phyloP scores from a whole-genome alignment of 2,329 filamentous ascomycete species.

The Colletotrichum theobromicola region DNA sequence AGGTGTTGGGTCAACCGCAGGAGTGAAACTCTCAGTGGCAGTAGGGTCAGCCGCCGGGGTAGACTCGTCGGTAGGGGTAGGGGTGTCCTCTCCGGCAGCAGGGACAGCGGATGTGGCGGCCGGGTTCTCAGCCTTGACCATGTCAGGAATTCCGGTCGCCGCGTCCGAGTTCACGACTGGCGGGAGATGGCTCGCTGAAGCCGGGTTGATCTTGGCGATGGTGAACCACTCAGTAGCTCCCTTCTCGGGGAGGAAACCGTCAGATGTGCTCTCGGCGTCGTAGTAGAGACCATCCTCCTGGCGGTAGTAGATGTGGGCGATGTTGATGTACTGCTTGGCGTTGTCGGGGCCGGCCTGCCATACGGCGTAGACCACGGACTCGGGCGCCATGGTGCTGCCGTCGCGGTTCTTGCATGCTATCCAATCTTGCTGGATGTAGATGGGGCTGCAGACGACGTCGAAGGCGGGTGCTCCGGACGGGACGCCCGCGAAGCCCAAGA shows the following conservation, averaged over 20 bases:
- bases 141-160: background rate
- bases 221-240: background rate
- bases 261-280: background rate
- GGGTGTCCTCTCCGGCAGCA: background rate
- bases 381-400: background rate
- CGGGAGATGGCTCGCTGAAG: background rate
- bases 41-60: background rate
- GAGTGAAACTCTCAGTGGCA: background rate
- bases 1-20: background rate
- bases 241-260: background rate
- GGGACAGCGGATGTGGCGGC: background rate
- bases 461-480: constrained; percentile 27
- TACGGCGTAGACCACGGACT: constrained; percentile 24
- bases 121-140: background rate
- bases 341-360: constrained; percentile 24
- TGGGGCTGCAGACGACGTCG: constrained; percentile 28
- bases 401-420: constrained; percentile 24
- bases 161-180: background rate
- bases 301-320: constrained; percentile 25
- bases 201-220: background rate
- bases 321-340: constrained; percentile 24
- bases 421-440: constrained; percentile 28
- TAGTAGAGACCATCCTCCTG: background rate
- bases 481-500: constrained; percentile 27
- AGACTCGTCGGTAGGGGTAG: background rate